phyloP scores from a whole-genome alignment of 202 grass and related monocot species.

The Alloteropsis angusta region DNA sequence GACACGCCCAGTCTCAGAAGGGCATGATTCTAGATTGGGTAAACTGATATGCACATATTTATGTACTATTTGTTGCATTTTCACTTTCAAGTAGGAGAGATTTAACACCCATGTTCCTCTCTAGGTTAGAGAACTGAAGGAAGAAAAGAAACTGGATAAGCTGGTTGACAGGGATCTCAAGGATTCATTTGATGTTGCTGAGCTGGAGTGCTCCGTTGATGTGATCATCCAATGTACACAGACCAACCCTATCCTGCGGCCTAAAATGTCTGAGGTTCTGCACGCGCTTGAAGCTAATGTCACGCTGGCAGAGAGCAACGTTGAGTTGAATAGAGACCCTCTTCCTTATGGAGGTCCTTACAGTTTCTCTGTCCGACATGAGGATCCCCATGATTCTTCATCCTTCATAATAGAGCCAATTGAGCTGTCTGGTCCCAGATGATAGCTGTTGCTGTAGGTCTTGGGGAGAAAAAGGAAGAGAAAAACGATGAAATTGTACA shows the following conservation, averaged over 20 bases:
- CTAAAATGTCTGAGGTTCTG: conserved; percentile 89
- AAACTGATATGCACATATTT: conserved; percentile 15
- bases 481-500: conserved; percentile 34
- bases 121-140: conserved; percentile 70
- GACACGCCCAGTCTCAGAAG: conserved; percentile 71
- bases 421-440: conserved; percentile 92
- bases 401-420: conserved; percentile 93
- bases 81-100: neutral
- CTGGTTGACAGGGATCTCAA: conserved; percentile 71
- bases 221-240: conserved; percentile 76
- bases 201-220: conserved; percentile 63
- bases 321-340: conserved; percentile 46
- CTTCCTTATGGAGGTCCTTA: conserved; percentile 34
- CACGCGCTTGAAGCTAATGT: conserved; percentile 63
- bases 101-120: neutral
- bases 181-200: conserved; percentile 41
- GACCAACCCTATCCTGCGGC: conserved; percentile 68
- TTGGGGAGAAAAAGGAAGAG: neutral
- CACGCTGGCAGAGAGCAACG: conserved; percentile 34
- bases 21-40: conserved; percentile 96
- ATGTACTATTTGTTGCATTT: neutral
- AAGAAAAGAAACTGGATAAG: conserved; percentile 53
- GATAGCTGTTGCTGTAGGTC: conserved; percentile 14
- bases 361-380: conserved; percentile 62
- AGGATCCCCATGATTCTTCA: conserved; percentile 74